Percentiles rank a stretch among this genome's conserved stretches.
These are phyloP conservation scores for Pichia sp. DNA, from an alignment of 1,139 yeast genomes.

Conservation along the genomic window DNA sequence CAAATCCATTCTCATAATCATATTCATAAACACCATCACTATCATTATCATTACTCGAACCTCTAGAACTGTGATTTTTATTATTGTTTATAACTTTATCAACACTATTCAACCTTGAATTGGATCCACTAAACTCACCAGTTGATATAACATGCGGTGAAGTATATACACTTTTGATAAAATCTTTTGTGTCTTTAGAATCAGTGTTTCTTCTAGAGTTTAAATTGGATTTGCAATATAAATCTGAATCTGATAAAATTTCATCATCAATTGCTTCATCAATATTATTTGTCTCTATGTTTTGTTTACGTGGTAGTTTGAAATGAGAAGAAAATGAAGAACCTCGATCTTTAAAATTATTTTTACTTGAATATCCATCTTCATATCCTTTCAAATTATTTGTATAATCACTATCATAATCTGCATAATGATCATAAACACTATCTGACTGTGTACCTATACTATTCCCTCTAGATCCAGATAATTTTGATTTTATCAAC, in stretches of 20 bases:
- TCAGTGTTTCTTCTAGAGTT: conserved; percentile 5
- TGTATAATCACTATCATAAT: conserved; percentile 5
- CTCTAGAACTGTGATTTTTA: neutral
- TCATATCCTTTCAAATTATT: neutral
- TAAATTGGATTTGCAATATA: neutral
- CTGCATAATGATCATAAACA: conserved; percentile 7
- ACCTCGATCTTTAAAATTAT: neutral
- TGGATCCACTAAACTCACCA: conserved; percentile 6
- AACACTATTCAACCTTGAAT: conserved; percentile 8
- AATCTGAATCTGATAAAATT: conserved; percentile 4
- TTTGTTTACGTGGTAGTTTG: neutral
- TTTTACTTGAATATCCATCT: too few relatives aligned
- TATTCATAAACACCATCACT: conserved; percentile 17
- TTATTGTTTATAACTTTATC: neutral
- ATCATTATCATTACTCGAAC: conserved; percentile 5
- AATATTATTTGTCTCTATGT: conserved; percentile 4
- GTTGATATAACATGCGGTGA: conserved; percentile 10
- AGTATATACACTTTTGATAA: conserved; percentile 4
- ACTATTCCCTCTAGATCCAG: neutral
- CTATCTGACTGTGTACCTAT: neutral
- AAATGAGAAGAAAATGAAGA: conserved; percentile 7
- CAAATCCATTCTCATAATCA: conserved; percentile 19
- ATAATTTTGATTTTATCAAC: neutral
- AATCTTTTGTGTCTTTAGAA: neutral
- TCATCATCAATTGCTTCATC: conserved; percentile 9